Conservation (phyloP, 2,329 filamentous ascomycete genomes). For the Aspergillus awamori region DNA sequence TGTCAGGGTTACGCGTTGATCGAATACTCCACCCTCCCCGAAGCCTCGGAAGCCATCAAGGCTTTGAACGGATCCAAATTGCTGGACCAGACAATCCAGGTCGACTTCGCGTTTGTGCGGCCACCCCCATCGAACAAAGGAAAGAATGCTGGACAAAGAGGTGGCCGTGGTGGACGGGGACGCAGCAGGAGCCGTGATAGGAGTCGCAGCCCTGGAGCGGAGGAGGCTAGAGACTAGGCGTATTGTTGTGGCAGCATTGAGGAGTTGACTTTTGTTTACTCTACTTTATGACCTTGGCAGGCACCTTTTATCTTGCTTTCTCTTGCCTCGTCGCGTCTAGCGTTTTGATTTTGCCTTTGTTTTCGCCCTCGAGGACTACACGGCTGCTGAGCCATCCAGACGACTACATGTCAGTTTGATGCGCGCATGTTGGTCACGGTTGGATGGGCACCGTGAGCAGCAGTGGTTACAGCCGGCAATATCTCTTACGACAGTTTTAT, state of each 20-base stretch:
- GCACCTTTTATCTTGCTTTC: neutral
- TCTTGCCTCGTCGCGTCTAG: constrained; percentile 2
- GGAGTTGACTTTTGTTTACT: neutral
- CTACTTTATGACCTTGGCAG: constrained; percentile 10
- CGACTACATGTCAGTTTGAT: neutral
- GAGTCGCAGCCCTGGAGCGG: constrained; percentile 49
- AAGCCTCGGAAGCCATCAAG: constrained; percentile 66
- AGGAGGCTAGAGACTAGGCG: constrained; percentile 38
- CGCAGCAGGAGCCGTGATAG: constrained; percentile 51
- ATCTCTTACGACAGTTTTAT: constrained; percentile 12
- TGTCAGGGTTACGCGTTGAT: constrained; percentile 66
- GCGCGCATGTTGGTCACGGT: neutral
- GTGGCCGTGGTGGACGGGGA: constrained; percentile 40
- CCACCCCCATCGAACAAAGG: constrained; percentile 55
- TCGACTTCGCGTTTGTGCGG: constrained; percentile 68
- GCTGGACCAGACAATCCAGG: constrained; percentile 66
- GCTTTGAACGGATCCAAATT: constrained; percentile 63
- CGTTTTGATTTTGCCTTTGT: constrained; percentile 4
- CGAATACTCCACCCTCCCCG: constrained; percentile 65
- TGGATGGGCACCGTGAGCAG: neutral
- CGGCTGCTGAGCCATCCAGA: constrained; percentile 3
- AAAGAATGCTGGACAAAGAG: constrained; percentile 47
- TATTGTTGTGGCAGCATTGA: neutral
- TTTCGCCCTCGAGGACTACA: neutral
- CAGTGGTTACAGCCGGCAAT: constrained; percentile 29